phyloP scores from a whole-genome alignment of 352 stramenopile genomes.

The Phytophthora chlamydospora region DNA sequence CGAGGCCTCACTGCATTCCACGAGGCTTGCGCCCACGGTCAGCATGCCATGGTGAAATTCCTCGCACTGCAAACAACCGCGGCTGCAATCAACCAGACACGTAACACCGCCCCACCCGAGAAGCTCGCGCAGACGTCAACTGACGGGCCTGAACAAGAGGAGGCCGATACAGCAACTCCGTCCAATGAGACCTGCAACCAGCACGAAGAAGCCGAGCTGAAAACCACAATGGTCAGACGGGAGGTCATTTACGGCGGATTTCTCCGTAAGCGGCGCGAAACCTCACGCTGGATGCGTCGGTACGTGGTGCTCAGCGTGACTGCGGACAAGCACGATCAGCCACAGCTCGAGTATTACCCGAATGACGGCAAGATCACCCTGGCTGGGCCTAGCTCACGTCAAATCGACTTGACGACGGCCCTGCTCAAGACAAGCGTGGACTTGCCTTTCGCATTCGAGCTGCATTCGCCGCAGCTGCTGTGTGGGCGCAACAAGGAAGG shows the following conservation, averaged over 20 bases:
- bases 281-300: slow-evolving; percentile 81
- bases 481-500: slow-evolving; percentile 86
- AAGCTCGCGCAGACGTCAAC: slow-evolving; percentile 3
- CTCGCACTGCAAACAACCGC: slow-evolving; percentile 32
- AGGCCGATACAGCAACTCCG: not conserved
- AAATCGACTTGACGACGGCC: slow-evolving; percentile 65
- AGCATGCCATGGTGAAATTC: slow-evolving; percentile 81
- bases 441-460: slow-evolving; percentile 85
- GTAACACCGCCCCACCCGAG: not conserved
- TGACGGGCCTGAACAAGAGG: slow-evolving; percentile 19
- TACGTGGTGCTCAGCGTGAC: slow-evolving; percentile 67
- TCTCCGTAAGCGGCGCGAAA: slow-evolving; percentile 80
- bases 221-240: slow-evolving; percentile 3
- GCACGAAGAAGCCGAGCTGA: slow-evolving; percentile 11
- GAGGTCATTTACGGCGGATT: slow-evolving; percentile 56
- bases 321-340: slow-evolving; percentile 31
- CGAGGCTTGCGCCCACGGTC: slow-evolving; percentile 61
- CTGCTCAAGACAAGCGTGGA: slow-evolving; percentile 85
- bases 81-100: slow-evolving; percentile 2
- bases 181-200: slow-evolving; percentile 12
- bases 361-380: slow-evolving; percentile 60
- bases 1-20: slow-evolving; percentile 70
- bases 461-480: slow-evolving; percentile 90
- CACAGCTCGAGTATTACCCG: slow-evolving; percentile 72
- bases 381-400: slow-evolving; percentile 45